phyloP scores from a whole-genome alignment of 1,284 basidiomycete species.

The Ustilago lituana region DNA sequence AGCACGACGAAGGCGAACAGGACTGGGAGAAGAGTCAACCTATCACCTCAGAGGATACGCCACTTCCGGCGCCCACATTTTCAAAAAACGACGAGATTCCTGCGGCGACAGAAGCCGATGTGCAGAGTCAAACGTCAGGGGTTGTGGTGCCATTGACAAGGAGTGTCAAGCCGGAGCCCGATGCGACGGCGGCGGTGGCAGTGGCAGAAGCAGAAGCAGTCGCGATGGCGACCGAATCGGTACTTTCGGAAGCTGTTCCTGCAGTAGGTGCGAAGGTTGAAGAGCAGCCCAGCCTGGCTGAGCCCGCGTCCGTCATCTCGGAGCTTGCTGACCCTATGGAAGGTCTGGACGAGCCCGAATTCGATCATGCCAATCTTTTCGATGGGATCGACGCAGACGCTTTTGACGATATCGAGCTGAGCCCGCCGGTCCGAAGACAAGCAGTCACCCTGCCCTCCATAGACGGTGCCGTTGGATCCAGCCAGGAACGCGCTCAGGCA shows the following conservation, averaged over 20 bases:
- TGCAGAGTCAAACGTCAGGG: too few relatives aligned
- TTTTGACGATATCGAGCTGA: constrained; percentile 41
- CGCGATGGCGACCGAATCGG: not conserved
- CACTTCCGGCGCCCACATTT: not conserved
- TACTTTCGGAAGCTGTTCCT: not conserved
- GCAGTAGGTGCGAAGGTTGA: too few relatives aligned
- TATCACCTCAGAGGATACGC: not conserved
- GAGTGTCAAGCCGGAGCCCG: too few relatives aligned
- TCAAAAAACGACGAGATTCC: too few relatives aligned
- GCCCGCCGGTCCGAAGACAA: constrained; percentile 25
- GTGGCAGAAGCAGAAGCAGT: too few relatives aligned
- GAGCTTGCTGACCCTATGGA: not conserved
- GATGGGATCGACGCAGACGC: constrained; percentile 43
- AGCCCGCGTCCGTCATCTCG: too few relatives aligned
- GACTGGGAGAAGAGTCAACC: too few relatives aligned
- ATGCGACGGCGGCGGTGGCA: too few relatives aligned
- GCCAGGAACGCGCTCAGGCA: not conserved
- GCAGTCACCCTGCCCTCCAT: constrained; percentile 4
- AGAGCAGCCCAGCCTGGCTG: too few relatives aligned
- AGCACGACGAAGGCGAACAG: too few relatives aligned
- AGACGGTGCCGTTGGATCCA: not conserved
- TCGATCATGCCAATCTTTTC: constrained; percentile 37
- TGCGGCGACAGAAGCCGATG: too few relatives aligned
- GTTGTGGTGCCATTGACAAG: too few relatives aligned
- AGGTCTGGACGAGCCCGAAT: constrained; percentile 3